Evolutionary conservation across 225 moss, liverwort and hornwort species (phyloP).

Genomic region (Marchantia polymorpha): DNA sequence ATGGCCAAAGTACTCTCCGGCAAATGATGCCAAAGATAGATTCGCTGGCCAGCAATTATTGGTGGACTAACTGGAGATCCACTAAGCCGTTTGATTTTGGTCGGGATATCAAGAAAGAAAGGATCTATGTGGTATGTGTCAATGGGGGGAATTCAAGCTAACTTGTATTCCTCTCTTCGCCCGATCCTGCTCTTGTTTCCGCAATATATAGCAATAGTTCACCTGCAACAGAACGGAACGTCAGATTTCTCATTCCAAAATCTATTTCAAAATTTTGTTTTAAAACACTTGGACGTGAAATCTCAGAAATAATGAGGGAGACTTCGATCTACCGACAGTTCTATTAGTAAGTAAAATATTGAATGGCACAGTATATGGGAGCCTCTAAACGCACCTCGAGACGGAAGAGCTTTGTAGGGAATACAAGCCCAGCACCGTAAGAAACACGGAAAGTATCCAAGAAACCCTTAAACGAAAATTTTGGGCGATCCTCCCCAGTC

Average conservation of each 20-base stretch:
- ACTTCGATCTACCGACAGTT: too few species aligned
- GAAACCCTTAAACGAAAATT: conserved; percentile 57
- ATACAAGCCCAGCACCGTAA: conserved; percentile 86
- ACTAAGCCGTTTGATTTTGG: conserved; percentile 13
- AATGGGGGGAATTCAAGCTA: conserved; percentile 85
- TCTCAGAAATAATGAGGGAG: not conserved
- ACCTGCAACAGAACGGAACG: conserved; percentile 47
- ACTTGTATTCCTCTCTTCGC: conserved; percentile 94
- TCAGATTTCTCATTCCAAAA: not conserved
- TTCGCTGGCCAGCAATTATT: conserved; percentile 33
- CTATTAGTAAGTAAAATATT: not conserved
- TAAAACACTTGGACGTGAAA: not conserved
- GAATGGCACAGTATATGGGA: not conserved
- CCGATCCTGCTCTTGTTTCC: conserved; percentile 67
- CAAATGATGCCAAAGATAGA: conserved; percentile 32
- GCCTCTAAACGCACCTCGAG: conserved; percentile 60
- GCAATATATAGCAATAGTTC: conserved; percentile 88
- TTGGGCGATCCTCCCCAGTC: conserved; percentile 58
- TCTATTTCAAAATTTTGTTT: not conserved
- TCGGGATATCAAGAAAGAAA: conserved; percentile 13
- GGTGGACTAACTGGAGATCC: conserved; percentile 20
- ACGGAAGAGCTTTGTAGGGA: conserved; percentile 95
- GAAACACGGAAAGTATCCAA: conserved; percentile 79
- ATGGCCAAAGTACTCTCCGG: conserved; percentile 25
- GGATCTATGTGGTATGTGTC: conserved; percentile 24